Percentiles rank a stretch among this genome's conserved stretches.
phyloP scores from a whole-genome alignment of 164 flowering plant species.

The Nymphaea thermarum region DNA sequence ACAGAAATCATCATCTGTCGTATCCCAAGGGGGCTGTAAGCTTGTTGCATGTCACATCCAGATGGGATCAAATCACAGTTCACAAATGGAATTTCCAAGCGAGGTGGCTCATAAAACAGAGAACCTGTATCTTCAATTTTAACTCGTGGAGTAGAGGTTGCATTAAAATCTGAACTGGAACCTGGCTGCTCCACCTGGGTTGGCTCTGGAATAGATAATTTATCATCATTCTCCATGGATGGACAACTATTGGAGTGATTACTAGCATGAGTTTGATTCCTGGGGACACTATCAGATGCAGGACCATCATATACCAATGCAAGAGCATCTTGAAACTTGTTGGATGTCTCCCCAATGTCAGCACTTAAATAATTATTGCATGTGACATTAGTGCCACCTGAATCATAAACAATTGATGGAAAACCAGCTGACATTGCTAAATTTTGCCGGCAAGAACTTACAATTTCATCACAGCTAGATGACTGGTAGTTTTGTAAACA shows the following conservation, averaged over 20 bases:
- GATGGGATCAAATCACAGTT: slow-evolving; percentile 88
- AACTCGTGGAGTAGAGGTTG: slow-evolving; percentile 7
- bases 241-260: slow-evolving; percentile 15
- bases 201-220: slow-evolving; percentile 20
- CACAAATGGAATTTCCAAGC: slow-evolving; percentile 84
- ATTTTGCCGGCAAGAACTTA: slow-evolving; percentile 21
- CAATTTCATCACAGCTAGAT: slow-evolving; percentile 14
- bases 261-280: slow-evolving; percentile 20
- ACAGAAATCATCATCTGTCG: slow-evolving; percentile 72
- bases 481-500: slow-evolving; percentile 8
- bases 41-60: slow-evolving; percentile 64
- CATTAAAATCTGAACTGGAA: slow-evolving; percentile 20
- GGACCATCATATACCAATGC: slow-evolving; percentile 19
- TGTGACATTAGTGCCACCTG: not conserved
- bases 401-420: slow-evolving; percentile 14
- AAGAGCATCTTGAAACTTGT: not conserved
- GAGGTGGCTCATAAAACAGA: slow-evolving; percentile 89
- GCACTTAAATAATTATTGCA: not conserved
- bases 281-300: slow-evolving; percentile 19
- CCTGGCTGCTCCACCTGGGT: slow-evolving; percentile 30
- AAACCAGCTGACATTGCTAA: slow-evolving; percentile 10
- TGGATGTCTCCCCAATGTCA: not conserved
- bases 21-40: slow-evolving; percentile 93
- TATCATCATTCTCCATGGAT: slow-evolving; percentile 18
- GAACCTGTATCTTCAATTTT: slow-evolving; percentile 36